A percentile compares a stretch with the other conserved stretches of the same genome.
Conservation (phyloP, 2,329 filamentous ascomycete species). For the Colletotrichum agaves region DNA sequence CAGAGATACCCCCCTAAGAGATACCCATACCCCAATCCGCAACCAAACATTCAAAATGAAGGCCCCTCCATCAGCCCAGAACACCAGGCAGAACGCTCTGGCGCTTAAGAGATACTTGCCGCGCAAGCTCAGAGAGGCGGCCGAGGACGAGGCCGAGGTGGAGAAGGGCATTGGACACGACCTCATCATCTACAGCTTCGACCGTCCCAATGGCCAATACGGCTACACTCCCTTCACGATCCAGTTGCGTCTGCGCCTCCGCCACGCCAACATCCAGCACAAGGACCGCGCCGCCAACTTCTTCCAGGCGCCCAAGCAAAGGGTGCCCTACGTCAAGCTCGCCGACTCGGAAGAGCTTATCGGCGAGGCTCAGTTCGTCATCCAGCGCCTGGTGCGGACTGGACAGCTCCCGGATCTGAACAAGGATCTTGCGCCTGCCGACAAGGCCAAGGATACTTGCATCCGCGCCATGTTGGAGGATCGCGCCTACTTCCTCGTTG, state of each 20-base stretch:
- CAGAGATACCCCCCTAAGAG: constrained; percentile 33
- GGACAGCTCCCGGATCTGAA: constrained; percentile 38
- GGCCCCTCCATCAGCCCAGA: constrained; percentile 30
- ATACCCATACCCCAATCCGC: constrained; percentile 26
- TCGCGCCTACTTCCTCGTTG: constrained; percentile 39
- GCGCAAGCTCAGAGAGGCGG: constrained; percentile 35
- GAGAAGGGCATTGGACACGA: constrained; percentile 36
- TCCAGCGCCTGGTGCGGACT: constrained; percentile 35
- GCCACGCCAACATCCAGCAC: constrained; percentile 39
- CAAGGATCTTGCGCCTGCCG: constrained; percentile 23
- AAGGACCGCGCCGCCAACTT: constrained; percentile 35
- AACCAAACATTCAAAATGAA: constrained; percentile 20
- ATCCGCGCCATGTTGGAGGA: constrained; percentile 40
- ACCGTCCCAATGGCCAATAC: constrained; percentile 36
- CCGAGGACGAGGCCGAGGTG: constrained; percentile 36
- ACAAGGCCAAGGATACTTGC: constrained; percentile 37
- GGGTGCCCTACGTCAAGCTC: constrained; percentile 40
- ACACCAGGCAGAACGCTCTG: constrained; percentile 36
- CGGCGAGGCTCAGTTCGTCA: constrained; percentile 39
- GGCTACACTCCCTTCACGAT: constrained; percentile 39
- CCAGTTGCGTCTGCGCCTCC: constrained; percentile 40
- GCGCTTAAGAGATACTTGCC: constrained; percentile 35
- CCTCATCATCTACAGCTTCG: constrained; percentile 39
- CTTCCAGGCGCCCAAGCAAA: constrained; percentile 38
- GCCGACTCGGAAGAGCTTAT: constrained; percentile 38